Percentiles rank a stretch among this genome's conserved stretches.
Conservation (phyloP, 2,329 filamentous ascomycete species). For the Chaetothyriales sp. region DNA sequence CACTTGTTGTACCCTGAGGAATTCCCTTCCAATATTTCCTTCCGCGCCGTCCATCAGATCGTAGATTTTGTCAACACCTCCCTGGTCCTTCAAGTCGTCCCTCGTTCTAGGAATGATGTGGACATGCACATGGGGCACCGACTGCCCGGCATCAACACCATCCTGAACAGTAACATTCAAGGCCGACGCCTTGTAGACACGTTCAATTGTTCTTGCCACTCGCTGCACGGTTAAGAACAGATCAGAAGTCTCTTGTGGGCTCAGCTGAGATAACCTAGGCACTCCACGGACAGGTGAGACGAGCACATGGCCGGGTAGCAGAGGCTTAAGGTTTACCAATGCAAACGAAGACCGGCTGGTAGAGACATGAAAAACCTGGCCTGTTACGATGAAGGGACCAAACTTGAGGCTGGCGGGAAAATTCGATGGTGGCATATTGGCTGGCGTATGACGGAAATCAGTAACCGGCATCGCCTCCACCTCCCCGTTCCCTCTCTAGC, state of each 20-base stretch:
- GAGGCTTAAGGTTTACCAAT: slow-evolving; percentile 87
- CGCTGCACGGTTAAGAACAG: slow-evolving; percentile 78
- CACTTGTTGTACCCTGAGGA: slow-evolving; percentile 41
- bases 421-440: slow-evolving; percentile 10
- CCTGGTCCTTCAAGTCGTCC: slow-evolving; percentile 43
- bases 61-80: slow-evolving; percentile 64
- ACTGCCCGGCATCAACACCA: slow-evolving; percentile 79
- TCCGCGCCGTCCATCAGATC: slow-evolving; percentile 69
- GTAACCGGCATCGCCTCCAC: not conserved
- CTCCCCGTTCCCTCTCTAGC: not conserved
- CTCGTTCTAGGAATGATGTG: slow-evolving; percentile 69
- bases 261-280: slow-evolving; percentile 62
- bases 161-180: slow-evolving; percentile 96
- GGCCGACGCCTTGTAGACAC: slow-evolving; percentile 50
- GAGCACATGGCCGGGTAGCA: slow-evolving; percentile 85
- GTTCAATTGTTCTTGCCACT: slow-evolving; percentile 61
- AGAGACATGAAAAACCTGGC: slow-evolving; percentile 81
- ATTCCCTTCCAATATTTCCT: slow-evolving; percentile 62
- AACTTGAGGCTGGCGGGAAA: slow-evolving; percentile 43
- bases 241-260: slow-evolving; percentile 59
- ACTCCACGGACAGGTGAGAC: slow-evolving; percentile 62
- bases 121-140: slow-evolving; percentile 82
- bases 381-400: slow-evolving; percentile 61
- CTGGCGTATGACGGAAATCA: not conserved
- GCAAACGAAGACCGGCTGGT: slow-evolving; percentile 55